Evolutionary conservation across 1,284 basidiomycete species (phyloP), one percentile per base, ranked within the genome.

Genomic region (Vanrija sp.): DNA sequence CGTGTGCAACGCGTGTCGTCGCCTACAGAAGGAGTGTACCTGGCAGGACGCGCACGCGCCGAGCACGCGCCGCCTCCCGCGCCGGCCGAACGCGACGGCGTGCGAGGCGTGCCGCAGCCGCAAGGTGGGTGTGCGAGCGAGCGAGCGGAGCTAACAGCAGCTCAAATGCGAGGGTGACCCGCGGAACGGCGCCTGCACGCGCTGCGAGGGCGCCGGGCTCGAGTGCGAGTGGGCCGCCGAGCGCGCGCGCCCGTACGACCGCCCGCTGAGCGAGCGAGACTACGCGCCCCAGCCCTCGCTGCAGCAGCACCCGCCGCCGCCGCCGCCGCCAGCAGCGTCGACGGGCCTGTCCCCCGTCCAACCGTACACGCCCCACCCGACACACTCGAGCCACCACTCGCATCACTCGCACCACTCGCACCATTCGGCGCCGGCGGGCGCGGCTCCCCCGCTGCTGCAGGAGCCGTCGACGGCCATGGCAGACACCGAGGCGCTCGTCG

Each of bases 201-300:
- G 52, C 19, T 54, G 52, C 42, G 39, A 48, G 46, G 29, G 29
- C 23, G 38, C 40, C 26, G 21, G 43, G n/a, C 29, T 53, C 44
- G 45, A 49, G 26, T 57, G 56, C 52, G 46, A 52, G 45, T 57
- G 53, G 53, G 38, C 38, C 9, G 38, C 21, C 7, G 47, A 43
- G 4, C 21, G 16, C 7, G 9, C n/a, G 26, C 28, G 21, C 6
- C 16, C 44, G 21, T 34, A 34, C 14, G 34, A 34, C 34, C 34
- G 34, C 9, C 34, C 34, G 9, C 9, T 3, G 34, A 34, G 34
- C 34, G 34, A 34, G 34, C 34, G 34, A 8, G 12, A 12, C 34
- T 8, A 5, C 34, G 34, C 34, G 34, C 34, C 34, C 10, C 6
- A 6, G 9, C 25, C n/a, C 15, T 25, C 3, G 25, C 29, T 34